Evolutionary conservation across 2,329 filamentous ascomycete genomes (phyloP).

Genomic region (Fusarium chuoi): DNA sequence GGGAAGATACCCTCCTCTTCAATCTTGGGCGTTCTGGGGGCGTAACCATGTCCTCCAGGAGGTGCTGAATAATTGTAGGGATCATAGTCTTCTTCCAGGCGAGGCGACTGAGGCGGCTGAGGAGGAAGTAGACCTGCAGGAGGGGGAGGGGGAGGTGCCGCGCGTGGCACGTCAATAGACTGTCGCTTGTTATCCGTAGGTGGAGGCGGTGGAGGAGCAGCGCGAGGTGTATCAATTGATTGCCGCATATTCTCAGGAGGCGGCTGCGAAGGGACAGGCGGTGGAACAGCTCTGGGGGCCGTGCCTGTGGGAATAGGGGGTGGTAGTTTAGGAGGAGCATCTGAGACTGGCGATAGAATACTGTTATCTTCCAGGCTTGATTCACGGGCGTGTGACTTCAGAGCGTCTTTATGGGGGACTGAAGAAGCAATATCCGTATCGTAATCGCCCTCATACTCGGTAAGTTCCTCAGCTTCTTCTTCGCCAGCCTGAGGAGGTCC

Average conservation of each 20-base stretch:
- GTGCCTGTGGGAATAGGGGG: constrained; percentile 66
- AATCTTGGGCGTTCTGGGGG: constrained; percentile 52
- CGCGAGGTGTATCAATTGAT: constrained; percentile 77
- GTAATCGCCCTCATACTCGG: constrained; percentile 97
- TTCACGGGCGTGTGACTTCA: constrained; percentile 83
- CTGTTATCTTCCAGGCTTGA: constrained; percentile 78
- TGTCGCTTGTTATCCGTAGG: constrained; percentile 66
- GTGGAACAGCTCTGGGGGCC: constrained; percentile 70
- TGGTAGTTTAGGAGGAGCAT: constrained; percentile 57
- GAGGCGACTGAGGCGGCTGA: constrained; percentile 50
- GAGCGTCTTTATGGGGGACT: constrained; percentile 90
- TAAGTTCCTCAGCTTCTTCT: constrained; percentile 80
- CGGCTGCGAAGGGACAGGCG: constrained; percentile 72
- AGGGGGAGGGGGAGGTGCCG: constrained; percentile 74
- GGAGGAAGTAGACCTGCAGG: constrained; percentile 68
- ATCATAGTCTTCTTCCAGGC: constrained; percentile 75
- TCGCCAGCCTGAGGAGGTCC: constrained; percentile 61
- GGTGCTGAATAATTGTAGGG: constrained; percentile 66
- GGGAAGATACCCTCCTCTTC: constrained; percentile 62
- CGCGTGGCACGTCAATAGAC: constrained; percentile 77
- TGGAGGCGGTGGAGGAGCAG: constrained; percentile 74
- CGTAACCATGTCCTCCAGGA: constrained; percentile 45
- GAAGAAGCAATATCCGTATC: constrained; percentile 97
- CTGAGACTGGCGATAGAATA: constrained; percentile 64
- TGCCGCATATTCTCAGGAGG: constrained; percentile 64